These are phyloP conservation scores for Trichoderma polysporum DNA, from an alignment of 2,329 filamentous ascomycete genomes.

Conservation along the genomic window DNA sequence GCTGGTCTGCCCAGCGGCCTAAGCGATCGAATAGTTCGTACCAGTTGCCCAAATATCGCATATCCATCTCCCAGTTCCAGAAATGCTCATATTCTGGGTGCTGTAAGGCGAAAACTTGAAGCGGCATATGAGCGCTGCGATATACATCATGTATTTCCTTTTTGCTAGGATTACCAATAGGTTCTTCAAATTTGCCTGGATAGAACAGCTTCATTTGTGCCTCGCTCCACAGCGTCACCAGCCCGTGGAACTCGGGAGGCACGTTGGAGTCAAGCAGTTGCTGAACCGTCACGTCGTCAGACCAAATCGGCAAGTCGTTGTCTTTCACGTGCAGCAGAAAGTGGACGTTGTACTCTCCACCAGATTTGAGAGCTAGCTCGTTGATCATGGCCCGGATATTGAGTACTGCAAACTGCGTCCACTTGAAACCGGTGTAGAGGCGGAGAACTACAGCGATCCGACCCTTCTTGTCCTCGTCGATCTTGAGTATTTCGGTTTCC, in stretches of 20 bases:
- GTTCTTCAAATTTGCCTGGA: conserved; percentile 65
- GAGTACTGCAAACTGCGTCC: conserved; percentile 73
- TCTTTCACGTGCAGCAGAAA: conserved; percentile 85
- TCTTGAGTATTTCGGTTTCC: conserved; percentile 39
- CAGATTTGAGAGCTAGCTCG: conserved; percentile 73
- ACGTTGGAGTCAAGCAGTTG: conserved; percentile 65
- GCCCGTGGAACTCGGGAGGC: conserved; percentile 72
- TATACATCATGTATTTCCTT: conserved; percentile 68
- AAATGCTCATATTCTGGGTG: conserved; percentile 66
- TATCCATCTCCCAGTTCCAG: conserved; percentile 72
- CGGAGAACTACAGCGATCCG: conserved; percentile 77
- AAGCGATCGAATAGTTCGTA: conserved; percentile 73
- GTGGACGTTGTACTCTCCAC: conserved; percentile 79
- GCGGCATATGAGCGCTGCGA: conserved; percentile 61
- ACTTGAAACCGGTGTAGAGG: conserved; percentile 76
- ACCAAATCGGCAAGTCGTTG: conserved; percentile 75
- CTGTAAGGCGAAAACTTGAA: conserved; percentile 63
- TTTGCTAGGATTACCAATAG: conserved; percentile 58
- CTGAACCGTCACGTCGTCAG: conserved; percentile 71
- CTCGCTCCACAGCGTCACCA: conserved; percentile 83
- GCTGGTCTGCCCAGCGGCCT: conserved; percentile 63
- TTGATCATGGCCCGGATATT: conserved; percentile 80
- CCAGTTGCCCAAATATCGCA: conserved; percentile 63
- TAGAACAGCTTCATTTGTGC: conserved; percentile 81
- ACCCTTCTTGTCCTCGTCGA: conserved; percentile 40